phyloP scores from a whole-genome alignment of 2,329 filamentous ascomycete genomes.

The Fusarium lyarnte region DNA sequence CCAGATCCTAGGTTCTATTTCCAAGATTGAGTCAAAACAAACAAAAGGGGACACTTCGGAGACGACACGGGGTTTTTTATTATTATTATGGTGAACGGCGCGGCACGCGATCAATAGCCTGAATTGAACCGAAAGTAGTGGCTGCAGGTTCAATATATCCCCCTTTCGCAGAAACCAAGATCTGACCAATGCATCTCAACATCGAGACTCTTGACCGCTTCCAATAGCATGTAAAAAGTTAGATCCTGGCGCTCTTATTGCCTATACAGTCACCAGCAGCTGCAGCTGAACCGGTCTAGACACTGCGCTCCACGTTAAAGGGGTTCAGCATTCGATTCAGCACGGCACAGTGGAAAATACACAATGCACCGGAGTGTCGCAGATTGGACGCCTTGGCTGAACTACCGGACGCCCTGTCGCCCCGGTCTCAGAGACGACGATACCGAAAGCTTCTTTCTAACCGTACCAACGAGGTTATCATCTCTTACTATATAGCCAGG shows the following conservation, averaged over 20 bases:
- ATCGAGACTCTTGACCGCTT: conserved; percentile 11
- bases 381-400: conserved; percentile 28
- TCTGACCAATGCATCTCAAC: neutral
- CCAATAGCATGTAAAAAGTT: neutral
- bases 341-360: neutral
- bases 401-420: conserved; percentile 14
- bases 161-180: conserved; percentile 5
- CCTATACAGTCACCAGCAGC: neutral
- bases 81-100: conserved; percentile 3
- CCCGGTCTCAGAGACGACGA: neutral
- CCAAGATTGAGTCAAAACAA: neutral
- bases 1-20: neutral
- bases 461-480: neutral
- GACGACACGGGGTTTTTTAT: neutral
- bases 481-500: neutral
- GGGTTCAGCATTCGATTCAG: conserved; percentile 1
- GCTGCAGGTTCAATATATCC: neutral
- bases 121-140: conserved; percentile 3
- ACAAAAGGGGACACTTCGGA: neutral
- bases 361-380: conserved; percentile 20
- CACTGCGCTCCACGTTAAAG: neutral
- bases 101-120: conserved; percentile 40
- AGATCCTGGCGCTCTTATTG: neutral
- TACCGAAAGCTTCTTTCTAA: conserved; percentile 22
- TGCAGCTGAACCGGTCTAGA: conserved; percentile 1